Percentiles rank a stretch among this genome's conserved stretches.
Evolutionary conservation across 352 stramenopile species (phyloP).

Genomic region (Phytophthora citricola): DNA sequence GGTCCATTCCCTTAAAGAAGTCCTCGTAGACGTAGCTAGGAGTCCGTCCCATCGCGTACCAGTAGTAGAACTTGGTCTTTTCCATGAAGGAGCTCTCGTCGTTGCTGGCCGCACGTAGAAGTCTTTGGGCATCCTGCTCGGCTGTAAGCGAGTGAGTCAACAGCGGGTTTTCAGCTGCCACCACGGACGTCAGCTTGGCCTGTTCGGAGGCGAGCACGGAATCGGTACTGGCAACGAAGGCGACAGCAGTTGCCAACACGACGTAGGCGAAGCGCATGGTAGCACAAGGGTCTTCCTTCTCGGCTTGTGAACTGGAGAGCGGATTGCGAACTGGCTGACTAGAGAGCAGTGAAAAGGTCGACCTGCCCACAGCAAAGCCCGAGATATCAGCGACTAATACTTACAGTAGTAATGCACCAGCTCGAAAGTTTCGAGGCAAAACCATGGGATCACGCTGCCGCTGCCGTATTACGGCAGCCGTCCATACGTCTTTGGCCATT

Average conservation of each 20-base stretch:
- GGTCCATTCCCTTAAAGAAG: slow-evolving; percentile 21
- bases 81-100: slow-evolving; percentile 7
- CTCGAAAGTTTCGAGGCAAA: slow-evolving; percentile 6
- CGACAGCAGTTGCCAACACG: slow-evolving; percentile 5
- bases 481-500: too few relatives aligned
- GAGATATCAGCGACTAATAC: slow-evolving; percentile 9
- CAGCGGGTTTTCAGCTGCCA: background rate
- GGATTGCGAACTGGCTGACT: slow-evolving; percentile 15
- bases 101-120: background rate
- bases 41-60: slow-evolving; percentile 12
- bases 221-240: slow-evolving; percentile 8
- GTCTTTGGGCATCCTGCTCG: slow-evolving; percentile 2
- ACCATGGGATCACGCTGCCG: background rate
- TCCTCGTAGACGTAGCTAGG: slow-evolving; percentile 16
- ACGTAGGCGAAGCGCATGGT: slow-evolving; percentile 11
- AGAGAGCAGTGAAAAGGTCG: slow-evolving; percentile 3
- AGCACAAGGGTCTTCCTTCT: background rate
- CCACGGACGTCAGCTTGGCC: background rate
- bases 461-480: too few relatives aligned
- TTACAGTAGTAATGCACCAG: background rate
- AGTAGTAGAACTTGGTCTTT: slow-evolving; percentile 21
- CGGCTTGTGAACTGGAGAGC: slow-evolving; percentile 6
- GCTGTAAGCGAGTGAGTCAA: slow-evolving; percentile 4
- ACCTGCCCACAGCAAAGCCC: slow-evolving; percentile 15
- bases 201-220: slow-evolving; percentile 5